Conservation (phyloP, 2,329 filamentous ascomycete genomes). For the Gaeumannomyces tritici region DNA sequence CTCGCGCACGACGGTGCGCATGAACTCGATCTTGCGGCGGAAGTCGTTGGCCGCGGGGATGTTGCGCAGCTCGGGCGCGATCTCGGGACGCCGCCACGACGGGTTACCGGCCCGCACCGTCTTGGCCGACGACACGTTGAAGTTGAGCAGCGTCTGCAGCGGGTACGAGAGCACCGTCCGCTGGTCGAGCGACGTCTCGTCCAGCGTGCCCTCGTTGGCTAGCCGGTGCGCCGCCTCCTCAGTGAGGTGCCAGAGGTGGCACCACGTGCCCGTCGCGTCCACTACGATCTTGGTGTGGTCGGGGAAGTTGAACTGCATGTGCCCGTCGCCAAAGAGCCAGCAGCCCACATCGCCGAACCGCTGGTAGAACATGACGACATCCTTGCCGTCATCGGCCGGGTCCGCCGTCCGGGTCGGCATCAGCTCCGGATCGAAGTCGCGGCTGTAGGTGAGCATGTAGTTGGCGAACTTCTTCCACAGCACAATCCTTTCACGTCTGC, state of each 20-base stretch:
- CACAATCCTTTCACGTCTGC: constrained; percentile 56
- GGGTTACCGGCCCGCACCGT: constrained; percentile 21
- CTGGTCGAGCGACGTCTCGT: constrained; percentile 59
- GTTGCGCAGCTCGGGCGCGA: constrained; percentile 48
- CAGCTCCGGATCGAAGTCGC: constrained; percentile 50
- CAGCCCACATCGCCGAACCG: constrained; percentile 71
- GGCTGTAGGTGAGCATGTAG: constrained; percentile 65
- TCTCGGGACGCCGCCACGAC: constrained; percentile 47
- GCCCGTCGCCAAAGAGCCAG: constrained; percentile 74
- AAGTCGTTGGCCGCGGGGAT: constrained; percentile 66
- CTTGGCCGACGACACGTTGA: constrained; percentile 37
- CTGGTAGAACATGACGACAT: constrained; percentile 73
- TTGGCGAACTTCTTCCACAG: constrained; percentile 67
- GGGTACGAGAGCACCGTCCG: constrained; percentile 64
- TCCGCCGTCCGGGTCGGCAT: constrained; percentile 26
- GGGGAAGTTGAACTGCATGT: constrained; percentile 77
- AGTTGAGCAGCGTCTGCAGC: constrained; percentile 65
- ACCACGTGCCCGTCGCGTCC: constrained; percentile 63
- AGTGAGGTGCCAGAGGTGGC: constrained; percentile 69
- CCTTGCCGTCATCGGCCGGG: constrained; percentile 33
- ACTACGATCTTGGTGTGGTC: constrained; percentile 81
- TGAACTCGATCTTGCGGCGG: constrained; percentile 64
- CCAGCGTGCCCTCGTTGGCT: constrained; percentile 54
- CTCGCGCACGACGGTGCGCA: constrained; percentile 57
- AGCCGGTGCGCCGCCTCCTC: constrained; percentile 60